Evolutionary conservation across 2,329 filamentous ascomycete genomes (phyloP).

Genomic region (Verticillium dahliae): DNA sequence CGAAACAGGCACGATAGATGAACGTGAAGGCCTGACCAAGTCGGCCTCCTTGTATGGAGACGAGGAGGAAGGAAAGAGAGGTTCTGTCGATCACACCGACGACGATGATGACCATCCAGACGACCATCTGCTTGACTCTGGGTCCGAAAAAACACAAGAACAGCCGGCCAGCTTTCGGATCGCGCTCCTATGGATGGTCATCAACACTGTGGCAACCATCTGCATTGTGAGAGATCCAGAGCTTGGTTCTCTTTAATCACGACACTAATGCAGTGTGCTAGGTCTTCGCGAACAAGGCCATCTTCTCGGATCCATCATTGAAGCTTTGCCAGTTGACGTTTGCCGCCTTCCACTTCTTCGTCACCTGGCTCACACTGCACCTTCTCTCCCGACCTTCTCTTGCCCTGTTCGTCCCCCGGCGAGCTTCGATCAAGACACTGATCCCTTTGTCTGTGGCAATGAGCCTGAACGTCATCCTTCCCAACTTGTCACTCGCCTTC

Average conservation of each 20-base stretch:
- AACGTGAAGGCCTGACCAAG: conserved; percentile 22
- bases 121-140: conserved; percentile 25
- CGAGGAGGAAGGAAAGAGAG: conserved; percentile 15
- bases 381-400: conserved; percentile 52
- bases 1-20: conserved; percentile 22
- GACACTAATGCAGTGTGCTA: conserved; percentile 16
- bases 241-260: not conserved
- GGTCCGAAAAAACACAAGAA: conserved; percentile 23
- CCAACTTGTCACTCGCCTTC: conserved; percentile 61
- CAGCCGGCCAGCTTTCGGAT: conserved; percentile 27
- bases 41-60: conserved; percentile 22
- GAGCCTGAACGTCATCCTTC: conserved; percentile 63
- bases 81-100: conserved; percentile 14
- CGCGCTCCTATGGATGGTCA: conserved; percentile 47
- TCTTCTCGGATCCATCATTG: conserved; percentile 57
- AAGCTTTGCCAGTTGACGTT: conserved; percentile 59
- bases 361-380: conserved; percentile 59
- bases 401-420: conserved; percentile 51
- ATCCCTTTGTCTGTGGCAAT: conserved; percentile 61
- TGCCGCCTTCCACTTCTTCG: conserved; percentile 61
- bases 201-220: conserved; percentile 58
- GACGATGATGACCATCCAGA: not conserved
- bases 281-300: conserved; percentile 66
- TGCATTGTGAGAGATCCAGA: conserved; percentile 45
- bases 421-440: conserved; percentile 47